Conservation (phyloP, 2,329 filamentous ascomycete species). For the Phaeosphaeria sp. region DNA sequence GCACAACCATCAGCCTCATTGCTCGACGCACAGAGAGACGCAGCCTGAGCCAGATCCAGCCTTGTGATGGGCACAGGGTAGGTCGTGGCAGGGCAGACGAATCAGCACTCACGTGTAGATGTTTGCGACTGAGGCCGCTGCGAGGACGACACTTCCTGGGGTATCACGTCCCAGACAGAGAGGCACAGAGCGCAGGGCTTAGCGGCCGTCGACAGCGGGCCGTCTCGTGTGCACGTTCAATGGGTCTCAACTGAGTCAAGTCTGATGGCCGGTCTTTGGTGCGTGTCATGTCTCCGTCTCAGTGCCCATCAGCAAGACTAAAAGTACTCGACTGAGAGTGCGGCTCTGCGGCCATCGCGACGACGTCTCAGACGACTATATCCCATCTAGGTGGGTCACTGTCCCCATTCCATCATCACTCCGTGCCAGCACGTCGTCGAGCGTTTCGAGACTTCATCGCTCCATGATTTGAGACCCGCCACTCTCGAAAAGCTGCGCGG, state of each 20-base stretch:
- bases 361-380: not conserved
- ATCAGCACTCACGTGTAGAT: constrained; percentile 21
- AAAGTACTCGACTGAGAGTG: constrained; percentile 4
- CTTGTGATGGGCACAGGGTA: constrained; percentile 9
- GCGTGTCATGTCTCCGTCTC: not conserved
- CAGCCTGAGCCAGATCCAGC: constrained; percentile 4
- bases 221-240: constrained; percentile 5
- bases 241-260: not conserved
- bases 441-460: constrained; percentile 3
- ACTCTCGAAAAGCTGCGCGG: not conserved
- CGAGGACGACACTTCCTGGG: not conserved
- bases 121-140: constrained; percentile 5
- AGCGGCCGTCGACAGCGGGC: constrained; percentile 12
- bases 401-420: constrained; percentile 4
- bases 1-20: constrained; percentile 18
- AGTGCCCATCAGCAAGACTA: not conserved
- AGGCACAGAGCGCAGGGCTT: constrained; percentile 16
- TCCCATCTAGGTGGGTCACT: not conserved
- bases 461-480: constrained; percentile 2
- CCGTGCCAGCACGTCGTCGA: constrained; percentile 10
- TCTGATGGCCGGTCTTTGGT: not conserved
- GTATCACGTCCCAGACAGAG: constrained; percentile 3
- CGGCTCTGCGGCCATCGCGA: constrained; percentile 17
- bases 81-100: constrained; percentile 6
- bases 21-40: constrained; percentile 2